Base-by-base conservation (phyloP, 2,329 filamentous ascomycete genomes). In the Botrytis byssoidea region DNA sequence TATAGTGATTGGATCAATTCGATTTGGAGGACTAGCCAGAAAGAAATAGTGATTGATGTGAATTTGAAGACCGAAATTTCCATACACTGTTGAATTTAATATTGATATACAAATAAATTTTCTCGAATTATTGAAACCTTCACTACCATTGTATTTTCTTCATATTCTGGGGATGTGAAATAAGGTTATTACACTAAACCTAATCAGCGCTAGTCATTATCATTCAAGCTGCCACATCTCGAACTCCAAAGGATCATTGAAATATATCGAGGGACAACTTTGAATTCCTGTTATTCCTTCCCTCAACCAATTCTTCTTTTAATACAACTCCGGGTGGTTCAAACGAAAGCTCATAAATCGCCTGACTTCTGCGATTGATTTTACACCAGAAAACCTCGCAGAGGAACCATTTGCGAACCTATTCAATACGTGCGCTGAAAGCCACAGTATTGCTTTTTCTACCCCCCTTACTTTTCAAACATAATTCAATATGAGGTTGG, bases 401-500 rank as follows among this genome's bases (percentile, higher is more conserved):
- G 64, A 74, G 75, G 57, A 73, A 63, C 73, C 73, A 75, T 75
- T 71, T 69, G 71, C 73, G 74, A 72, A 73, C 32, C 68, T 48
- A 57, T 32, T 18, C 18, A 61, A 48, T 72, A 46, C 40, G 29
- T 69, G 71, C 51, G 71, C 71, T 72, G 40, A 73, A 78, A 77
- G 77, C 78, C 77, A 78, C 77, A 76, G 35, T 60, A 72, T 59
- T 74, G 51, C 67, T 74, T 74, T 74, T 70, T 74, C 71, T 75
- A 57, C 59, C 69, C 59, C 74, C 76, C 77, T 76, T 76, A 74
- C 75, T 46, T 70, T 73, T 57, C 40, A 63, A 57, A 72, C 66
- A 72, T 72, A 68, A 69, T 55, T 55, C 82, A 85, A 78, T 71
- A 89, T 89, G 88, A 86, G 86, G 79, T 85, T 89, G 80, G 87